Evolutionary conservation across 73 alveolate species (phyloP), one percentile per base, ranked within the genome.

Genomic region (Urostyla sp.): DNA sequence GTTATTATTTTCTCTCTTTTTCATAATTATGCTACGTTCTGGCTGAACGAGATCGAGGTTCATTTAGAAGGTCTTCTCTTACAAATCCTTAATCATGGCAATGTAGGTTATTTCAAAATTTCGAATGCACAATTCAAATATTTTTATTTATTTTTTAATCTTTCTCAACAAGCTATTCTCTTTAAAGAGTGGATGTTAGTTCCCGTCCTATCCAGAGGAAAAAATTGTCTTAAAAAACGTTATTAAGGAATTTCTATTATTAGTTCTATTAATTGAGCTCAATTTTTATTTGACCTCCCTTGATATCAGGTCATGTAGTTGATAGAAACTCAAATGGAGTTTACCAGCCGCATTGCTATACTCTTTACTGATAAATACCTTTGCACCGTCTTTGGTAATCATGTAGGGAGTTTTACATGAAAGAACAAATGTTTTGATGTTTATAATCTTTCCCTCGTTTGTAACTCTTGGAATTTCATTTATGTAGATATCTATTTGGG

Each of bases 391-490:
- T 35, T 36, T 56, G 8, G 63, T 32, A 32, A 34, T 54, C 74
- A 75, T 75, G 21, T 75, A 36, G 3, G 76, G 78, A 21, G 76
- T 53, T 43, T 56, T 75, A 40, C 87, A 75, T 3, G 87, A 75
- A 5, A 56, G 67, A 8, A 50, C 76, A 13, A 75, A 56, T 34
- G 78, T 75, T 53, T 75, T 75, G 8, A 75, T 57, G 35, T 35
- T 56, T 35, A 75, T 56, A 21, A 75, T 54, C 28, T 75, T 54
- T 24, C 78, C 78, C 31, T 75, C 89, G 13, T 59, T 18, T n/a
- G 75, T 57, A 11, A 69, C 80, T 15, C 89, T 4, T 0, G 80
- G 75, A 45, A 78, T 59, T 23, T 78, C 89, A 49, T 78, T 78
- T 20, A 78, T 78, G 34, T 58, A 78, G 1, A 58, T 78, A 40